These are phyloP conservation scores for Yamadazyma blattariae DNA, from an alignment of 1,139 yeast genomes.

Conservation along the genomic window DNA sequence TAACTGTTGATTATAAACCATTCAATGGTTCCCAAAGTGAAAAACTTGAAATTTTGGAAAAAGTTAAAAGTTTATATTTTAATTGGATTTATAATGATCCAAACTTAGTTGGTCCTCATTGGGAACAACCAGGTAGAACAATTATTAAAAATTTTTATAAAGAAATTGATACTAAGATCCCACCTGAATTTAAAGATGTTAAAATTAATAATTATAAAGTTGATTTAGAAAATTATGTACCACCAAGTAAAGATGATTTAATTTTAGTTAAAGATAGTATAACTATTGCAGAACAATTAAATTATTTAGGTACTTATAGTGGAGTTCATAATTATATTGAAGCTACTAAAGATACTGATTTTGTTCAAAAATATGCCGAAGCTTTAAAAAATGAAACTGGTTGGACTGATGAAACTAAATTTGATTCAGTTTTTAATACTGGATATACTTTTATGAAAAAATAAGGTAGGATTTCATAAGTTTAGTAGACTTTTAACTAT, in stretches of 20 bases:
- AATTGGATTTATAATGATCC: slow-evolving; percentile 38
- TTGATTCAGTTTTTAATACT: slow-evolving; percentile 38
- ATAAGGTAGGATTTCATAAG: no score
- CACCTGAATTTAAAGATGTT: slow-evolving; percentile 28
- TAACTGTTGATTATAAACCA: slow-evolving; percentile 23
- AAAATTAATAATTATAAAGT: slow-evolving; percentile 26
- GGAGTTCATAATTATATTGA: slow-evolving; percentile 33
- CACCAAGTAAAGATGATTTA: slow-evolving; percentile 21
- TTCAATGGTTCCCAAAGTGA: slow-evolving; percentile 3
- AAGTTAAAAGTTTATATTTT: slow-evolving; percentile 25
- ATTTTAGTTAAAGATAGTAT: slow-evolving; percentile 21
- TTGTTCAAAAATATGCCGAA: slow-evolving; percentile 20
- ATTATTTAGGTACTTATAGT: slow-evolving; percentile 38
- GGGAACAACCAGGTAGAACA: slow-evolving; percentile 46
- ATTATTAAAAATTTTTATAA: slow-evolving; percentile 27
- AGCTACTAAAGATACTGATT: slow-evolving; percentile 23
- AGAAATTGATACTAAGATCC: slow-evolving; percentile 32
- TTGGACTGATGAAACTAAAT: slow-evolving; percentile 19
- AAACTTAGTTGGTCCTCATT: slow-evolving; percentile 35
- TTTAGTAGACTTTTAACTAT: not conserved
- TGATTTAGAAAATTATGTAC: slow-evolving; percentile 11
- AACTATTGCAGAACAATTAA: slow-evolving; percentile 22
- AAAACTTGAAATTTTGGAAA: slow-evolving; percentile 18
- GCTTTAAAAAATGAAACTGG: slow-evolving; percentile 21
- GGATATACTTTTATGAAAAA: slow-evolving; percentile 38